These are phyloP conservation scores for Kurtzmaniella quercitrusa DNA, from an alignment of 1,139 yeast genomes.

Conservation along the genomic window DNA sequence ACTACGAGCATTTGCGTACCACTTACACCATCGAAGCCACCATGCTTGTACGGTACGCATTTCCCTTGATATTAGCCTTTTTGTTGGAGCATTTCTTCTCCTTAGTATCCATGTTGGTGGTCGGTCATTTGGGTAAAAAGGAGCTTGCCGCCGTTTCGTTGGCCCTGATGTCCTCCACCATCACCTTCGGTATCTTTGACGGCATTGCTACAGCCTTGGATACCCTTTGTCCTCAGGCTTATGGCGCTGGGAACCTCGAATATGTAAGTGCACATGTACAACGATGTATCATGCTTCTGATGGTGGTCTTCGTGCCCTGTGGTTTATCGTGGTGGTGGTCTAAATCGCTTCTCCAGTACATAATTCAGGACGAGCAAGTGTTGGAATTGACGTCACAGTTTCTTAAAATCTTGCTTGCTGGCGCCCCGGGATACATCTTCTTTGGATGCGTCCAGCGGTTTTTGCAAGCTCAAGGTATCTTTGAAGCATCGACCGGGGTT, in stretches of 20 bases:
- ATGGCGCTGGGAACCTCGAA: constrained; percentile 62
- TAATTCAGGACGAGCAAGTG: constrained; percentile 62
- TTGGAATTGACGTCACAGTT: constrained; percentile 59
- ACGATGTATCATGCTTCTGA: constrained; percentile 56
- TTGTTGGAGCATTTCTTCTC: constrained; percentile 69
- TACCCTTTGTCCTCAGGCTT: constrained; percentile 82
- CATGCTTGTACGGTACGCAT: constrained; percentile 49
- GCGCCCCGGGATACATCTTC: constrained; percentile 81
- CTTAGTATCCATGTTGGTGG: constrained; percentile 65
- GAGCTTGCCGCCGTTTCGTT: constrained; percentile 80
- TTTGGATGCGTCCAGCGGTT: constrained; percentile 82
- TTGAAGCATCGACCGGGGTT: constrained; percentile 84
- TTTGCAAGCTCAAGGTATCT: constrained; percentile 87
- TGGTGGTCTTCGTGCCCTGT: constrained; percentile 56
- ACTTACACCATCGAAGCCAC: constrained; percentile 42
- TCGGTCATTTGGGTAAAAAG: constrained; percentile 66
- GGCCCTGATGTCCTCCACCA: constrained; percentile 85
- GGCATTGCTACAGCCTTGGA: constrained; percentile 87
- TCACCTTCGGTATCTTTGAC: constrained; percentile 78
- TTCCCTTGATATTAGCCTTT: constrained; percentile 66
- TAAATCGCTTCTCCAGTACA: constrained; percentile 42
- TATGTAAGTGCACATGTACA: constrained; percentile 64
- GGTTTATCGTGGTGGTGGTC: constrained; percentile 65
- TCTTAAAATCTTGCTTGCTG: constrained; percentile 60
- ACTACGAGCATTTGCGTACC: constrained; percentile 42